phyloP scores from a whole-genome alignment of 345 rosid genomes.

The Eutrema japonicum region DNA sequence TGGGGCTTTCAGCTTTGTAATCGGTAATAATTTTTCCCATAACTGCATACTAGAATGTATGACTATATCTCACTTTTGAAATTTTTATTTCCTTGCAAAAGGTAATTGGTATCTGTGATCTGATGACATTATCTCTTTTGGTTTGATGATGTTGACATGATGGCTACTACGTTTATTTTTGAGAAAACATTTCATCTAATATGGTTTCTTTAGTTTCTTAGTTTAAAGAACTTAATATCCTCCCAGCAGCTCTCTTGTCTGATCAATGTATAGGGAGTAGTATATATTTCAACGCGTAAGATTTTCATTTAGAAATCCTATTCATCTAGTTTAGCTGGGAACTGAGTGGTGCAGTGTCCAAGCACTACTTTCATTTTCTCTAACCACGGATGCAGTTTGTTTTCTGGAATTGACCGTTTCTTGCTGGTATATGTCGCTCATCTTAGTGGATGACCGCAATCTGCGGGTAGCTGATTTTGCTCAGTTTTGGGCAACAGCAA shows the following conservation, averaged over 20 bases:
- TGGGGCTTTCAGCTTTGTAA: slow-evolving; percentile 78
- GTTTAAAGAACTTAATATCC: slow-evolving; percentile 38
- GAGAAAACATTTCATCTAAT: slow-evolving; percentile 21
- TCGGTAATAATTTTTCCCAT: slow-evolving; percentile 66
- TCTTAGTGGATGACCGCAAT: slow-evolving; percentile 99
- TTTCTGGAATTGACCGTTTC: slow-evolving; percentile 94
- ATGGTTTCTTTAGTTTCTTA: slow-evolving; percentile 41
- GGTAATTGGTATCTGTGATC: slow-evolving; percentile 40
- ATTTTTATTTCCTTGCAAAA: slow-evolving; percentile 23
- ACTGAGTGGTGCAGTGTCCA: slow-evolving; percentile 80
- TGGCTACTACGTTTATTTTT: slow-evolving; percentile 33
- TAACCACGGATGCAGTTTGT: slow-evolving; percentile 98
- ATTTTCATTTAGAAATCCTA: slow-evolving; percentile 46
- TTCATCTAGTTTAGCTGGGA: slow-evolving; percentile 60
- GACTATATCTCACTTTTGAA: slow-evolving; percentile 35
- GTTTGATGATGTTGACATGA: slow-evolving; percentile 42
- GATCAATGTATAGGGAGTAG: slow-evolving; percentile 41
- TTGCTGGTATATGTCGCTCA: slow-evolving; percentile 95
- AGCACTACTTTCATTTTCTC: slow-evolving; percentile 86
- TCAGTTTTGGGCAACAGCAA: slow-evolving; percentile 99
- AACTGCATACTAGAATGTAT: slow-evolving; percentile 20
- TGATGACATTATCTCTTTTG: slow-evolving; percentile 43
- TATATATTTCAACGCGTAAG: slow-evolving; percentile 39
- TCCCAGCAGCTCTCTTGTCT: slow-evolving; percentile 28
- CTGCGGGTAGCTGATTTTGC: slow-evolving; percentile 99